Base-by-base conservation (phyloP, 768 basidiomycete species). In the Clitopilus hobsonii region DNA sequence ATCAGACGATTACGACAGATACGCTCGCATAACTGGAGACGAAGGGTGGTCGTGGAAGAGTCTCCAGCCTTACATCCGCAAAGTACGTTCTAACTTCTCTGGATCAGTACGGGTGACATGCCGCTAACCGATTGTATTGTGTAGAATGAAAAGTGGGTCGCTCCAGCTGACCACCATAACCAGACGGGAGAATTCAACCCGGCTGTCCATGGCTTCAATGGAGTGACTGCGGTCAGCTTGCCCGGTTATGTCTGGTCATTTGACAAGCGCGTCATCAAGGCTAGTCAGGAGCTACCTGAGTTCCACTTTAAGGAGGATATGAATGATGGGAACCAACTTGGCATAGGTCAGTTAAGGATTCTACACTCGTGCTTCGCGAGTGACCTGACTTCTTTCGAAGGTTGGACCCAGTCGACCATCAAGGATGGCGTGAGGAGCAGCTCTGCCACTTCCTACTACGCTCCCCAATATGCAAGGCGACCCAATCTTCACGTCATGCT, bases 1-100 rank as follows among this genome's bases (percentile, higher is more conserved):
- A 1, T 50, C 59, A 18, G 69, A 70, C 5, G 72, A 73, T 47
- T 72, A 61, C 48, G 64, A 74, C 56, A 62, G 67, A 4, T 72
- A 61, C 55, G 72, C 71, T 11, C 54, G 25, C 0, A 30, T 71
- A 8, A 66, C 68, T 25, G 61, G 63, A 5, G 70, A 71, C 41
- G 49, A 50, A 3, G 67, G 71, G 0, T 73, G 69, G 67, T 67
- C 61, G 14, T 72, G 71, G 72, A 55, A 69, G 16, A 63, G 54
- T 20, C 41, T 73, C 5, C 56, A 65, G 48, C 67, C 57, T 1
- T 70, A 70, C 55, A 56, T 69, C 53, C 36, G 54, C 54, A 64
- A 59, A 52, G 67, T 61, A 20, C n/a, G 28, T 48, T 36, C 14
- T 16, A 38, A 26, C 23, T 11, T 6, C 49, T 24, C 8, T 36